These are phyloP conservation scores for Corchorus capsularis DNA, from an alignment of 345 rosid species.

Conservation along the genomic window DNA sequence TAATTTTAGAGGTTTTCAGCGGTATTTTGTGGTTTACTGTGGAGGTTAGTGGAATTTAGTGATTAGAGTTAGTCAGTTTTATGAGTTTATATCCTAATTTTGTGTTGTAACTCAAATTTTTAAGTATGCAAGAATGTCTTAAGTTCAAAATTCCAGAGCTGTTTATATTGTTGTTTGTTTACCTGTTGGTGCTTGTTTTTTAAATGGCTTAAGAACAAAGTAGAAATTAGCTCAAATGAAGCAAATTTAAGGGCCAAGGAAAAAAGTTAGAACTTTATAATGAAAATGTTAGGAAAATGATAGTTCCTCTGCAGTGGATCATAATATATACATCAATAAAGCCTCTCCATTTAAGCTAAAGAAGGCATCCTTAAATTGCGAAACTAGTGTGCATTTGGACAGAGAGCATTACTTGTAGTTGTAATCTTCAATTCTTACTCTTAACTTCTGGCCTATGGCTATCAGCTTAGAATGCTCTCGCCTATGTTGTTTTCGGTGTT, in stretches of 20 bases:
- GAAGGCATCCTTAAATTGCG: background rate
- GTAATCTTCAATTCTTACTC: background rate
- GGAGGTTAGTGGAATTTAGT: constrained; percentile 21
- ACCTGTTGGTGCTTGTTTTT: background rate
- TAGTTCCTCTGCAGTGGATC: background rate
- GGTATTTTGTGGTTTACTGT: constrained; percentile 2
- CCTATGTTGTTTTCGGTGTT: background rate
- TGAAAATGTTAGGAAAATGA: constrained; percentile 1
- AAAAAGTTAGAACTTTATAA: background rate
- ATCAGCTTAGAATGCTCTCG: background rate
- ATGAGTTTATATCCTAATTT: constrained; percentile 1
- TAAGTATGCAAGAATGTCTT: background rate
- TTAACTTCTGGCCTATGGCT: background rate
- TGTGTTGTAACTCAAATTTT: constrained; percentile 10
- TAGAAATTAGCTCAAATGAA: background rate
- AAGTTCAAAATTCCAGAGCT: constrained; percentile 3
- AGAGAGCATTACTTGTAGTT: background rate
- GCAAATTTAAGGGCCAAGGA: background rate
- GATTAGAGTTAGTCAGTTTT: background rate
- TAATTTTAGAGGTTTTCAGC: constrained; percentile 24
- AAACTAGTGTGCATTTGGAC: background rate
- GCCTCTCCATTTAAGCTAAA: background rate
- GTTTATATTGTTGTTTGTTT: background rate
- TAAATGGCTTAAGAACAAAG: background rate
- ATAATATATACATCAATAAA: background rate